Base-by-base conservation (phyloP, 768 basidiomycete species). In the Xanthoconium stramineum region DNA sequence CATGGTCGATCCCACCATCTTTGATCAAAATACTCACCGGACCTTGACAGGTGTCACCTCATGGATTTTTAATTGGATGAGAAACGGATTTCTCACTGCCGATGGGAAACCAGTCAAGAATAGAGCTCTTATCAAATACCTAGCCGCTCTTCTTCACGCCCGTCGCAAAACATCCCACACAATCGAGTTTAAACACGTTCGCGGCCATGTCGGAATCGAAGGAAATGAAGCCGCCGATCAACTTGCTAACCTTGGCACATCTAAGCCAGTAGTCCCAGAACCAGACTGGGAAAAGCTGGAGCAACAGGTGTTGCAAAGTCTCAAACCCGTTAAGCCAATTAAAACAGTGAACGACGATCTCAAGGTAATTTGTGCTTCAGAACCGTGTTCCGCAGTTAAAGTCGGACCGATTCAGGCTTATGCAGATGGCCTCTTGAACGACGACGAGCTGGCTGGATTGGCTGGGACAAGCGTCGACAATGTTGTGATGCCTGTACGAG, bases 191-290 rank as follows among this genome's bases (percentile, higher is more conserved):
- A 73, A 83, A 60, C 80, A 94, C 63, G 91, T 98, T 53, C 80
- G 83, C 55, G 95, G 87, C 0, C 95, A 97, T 64, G 76, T 75
- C 11, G 93, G 93, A 0, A 76, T 83, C 30, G 73, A 73, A 51
- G 95, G 95, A 1, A 98, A 98, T 67, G 94, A 98, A 51, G 86
- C 82, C 42, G 95, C 95, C 3, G 95, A 98, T 68, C 63, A 58
- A 14, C 78, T 86, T 53, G 92, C 92, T 5, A 86, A 83, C 55
- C 33, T 70, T 6, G 92, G 92, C 3, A 69, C 79, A 11, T 60
- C 65, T 11, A 55, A 76, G 50, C 74, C 77, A 0, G 55, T 42
- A 17, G 55, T 73, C 2, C 64, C 66, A 6, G 89, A 91, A 36
- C 76, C 77, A 45, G 80, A 91, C 60, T 93, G 89, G 89, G 72